A percentile compares a stretch with the other conserved stretches of the same genome.
Conservation (phyloP, 495 filamentous ascomycete genomes). For the Achaetomiella virescens region DNA sequence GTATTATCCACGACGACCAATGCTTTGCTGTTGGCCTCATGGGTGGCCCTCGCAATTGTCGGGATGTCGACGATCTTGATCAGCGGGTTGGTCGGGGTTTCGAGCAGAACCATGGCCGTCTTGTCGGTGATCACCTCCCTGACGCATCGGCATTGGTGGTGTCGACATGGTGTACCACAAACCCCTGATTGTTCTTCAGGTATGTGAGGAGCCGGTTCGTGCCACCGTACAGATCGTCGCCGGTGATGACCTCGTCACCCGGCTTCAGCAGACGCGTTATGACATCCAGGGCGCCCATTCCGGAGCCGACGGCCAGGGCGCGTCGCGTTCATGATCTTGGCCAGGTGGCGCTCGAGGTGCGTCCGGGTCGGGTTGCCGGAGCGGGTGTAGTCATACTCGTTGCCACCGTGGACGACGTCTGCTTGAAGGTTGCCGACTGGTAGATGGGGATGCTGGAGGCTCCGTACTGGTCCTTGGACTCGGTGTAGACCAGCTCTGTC, state of each 20-base stretch:
- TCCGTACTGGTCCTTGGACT: conserved; percentile 92
- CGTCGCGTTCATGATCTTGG: conserved; percentile 97
- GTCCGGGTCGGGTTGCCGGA: conserved; percentile 95
- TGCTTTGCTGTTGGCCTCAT: conserved; percentile 72
- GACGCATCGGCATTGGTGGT: conserved; percentile 71
- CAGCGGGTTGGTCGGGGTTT: conserved; percentile 93
- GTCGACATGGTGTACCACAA: conserved; percentile 93
- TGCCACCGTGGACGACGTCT: conserved; percentile 67
- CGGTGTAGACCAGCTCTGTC: conserved; percentile 93
- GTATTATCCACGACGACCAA: conserved; percentile 94
- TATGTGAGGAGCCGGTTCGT: conserved; percentile 92
- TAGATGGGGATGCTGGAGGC: conserved; percentile 94
- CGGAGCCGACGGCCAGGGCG: conserved; percentile 85
- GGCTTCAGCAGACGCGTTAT: conserved; percentile 90
- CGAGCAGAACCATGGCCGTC: conserved; percentile 92
- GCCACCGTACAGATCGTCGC: conserved; percentile 94
- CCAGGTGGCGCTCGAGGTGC: conserved; percentile 91
- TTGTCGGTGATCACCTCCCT: conserved; percentile 60
- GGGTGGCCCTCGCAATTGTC: conserved; percentile 63
- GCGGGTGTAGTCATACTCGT: conserved; percentile 96
- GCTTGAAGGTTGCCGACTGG: conserved; percentile 97
- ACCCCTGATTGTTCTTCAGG: conserved; percentile 75
- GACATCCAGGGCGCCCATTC: conserved; percentile 95
- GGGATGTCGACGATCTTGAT: conserved; percentile 96
- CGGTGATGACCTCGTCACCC: conserved; percentile 94